These are phyloP conservation scores for Mycogone perniciosa DNA, from an alignment of 2,329 filamentous ascomycete genomes.

Conservation along the genomic window DNA sequence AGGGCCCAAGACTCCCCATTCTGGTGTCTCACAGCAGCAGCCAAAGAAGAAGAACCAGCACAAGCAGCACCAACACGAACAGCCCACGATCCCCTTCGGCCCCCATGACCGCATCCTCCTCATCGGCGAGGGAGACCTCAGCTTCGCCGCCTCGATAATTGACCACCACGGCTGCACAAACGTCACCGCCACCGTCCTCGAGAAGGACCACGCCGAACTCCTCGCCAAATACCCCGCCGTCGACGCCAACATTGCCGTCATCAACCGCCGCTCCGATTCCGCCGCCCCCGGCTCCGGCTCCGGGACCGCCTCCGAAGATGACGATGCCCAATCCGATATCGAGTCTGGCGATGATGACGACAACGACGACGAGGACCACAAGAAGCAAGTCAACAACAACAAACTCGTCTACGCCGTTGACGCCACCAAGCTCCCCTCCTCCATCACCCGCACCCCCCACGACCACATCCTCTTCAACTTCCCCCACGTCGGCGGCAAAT, in stretches of 20 bases:
- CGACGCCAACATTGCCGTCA: constrained; percentile 47
- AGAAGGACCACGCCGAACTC: constrained; percentile 51
- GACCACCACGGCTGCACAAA: constrained; percentile 58
- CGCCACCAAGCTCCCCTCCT: constrained; percentile 53
- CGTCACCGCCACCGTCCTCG: constrained; percentile 64
- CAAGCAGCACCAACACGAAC: constrained; percentile 22
- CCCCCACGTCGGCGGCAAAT: constrained; percentile 87
- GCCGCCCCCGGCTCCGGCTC: constrained; percentile 4
- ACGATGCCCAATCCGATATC: constrained; percentile 2
- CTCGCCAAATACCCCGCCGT: constrained; percentile 69
- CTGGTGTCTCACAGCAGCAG: neutral
- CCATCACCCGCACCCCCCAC: constrained; percentile 45
- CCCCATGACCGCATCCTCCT: constrained; percentile 64
- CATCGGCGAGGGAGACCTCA: constrained; percentile 75
- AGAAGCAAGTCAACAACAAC: constrained; percentile 21
- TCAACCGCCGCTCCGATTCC: constrained; percentile 26
- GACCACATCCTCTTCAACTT: constrained; percentile 93
- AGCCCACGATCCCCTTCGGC: constrained; percentile 60
- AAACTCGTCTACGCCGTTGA: constrained; percentile 57
- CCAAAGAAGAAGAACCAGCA: constrained; percentile 17
- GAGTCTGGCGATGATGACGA: neutral
- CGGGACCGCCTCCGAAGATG: constrained; percentile 24
- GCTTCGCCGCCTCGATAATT: constrained; percentile 64
- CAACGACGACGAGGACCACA: constrained; percentile 2
- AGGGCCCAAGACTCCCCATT: constrained; percentile 14